A percentile compares a stretch with the other conserved stretches of the same genome.
Evolutionary conservation across 768 basidiomycete species (phyloP).

Genomic region (Leccinum disarticulatum): DNA sequence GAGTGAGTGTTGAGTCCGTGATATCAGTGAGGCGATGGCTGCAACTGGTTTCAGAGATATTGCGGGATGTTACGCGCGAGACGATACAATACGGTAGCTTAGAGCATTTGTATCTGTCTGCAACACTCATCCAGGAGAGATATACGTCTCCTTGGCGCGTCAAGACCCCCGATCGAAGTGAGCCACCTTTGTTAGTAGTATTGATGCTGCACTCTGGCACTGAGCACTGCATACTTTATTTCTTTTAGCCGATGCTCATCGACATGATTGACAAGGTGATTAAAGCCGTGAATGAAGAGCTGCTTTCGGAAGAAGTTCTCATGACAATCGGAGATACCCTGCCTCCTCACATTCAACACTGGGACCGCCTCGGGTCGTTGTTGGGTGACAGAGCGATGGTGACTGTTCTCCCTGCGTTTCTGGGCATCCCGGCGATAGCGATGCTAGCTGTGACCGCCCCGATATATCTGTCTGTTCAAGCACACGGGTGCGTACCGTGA

Average conservation of each 20-base stretch:
- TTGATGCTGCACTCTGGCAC: not conserved
- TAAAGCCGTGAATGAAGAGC: not conserved
- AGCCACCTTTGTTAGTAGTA: not conserved
- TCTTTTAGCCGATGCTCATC: not conserved
- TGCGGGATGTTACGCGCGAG: not conserved
- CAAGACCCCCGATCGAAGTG: not conserved
- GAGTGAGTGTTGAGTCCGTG: not conserved
- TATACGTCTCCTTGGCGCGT: not conserved
- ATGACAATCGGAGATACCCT: not conserved
- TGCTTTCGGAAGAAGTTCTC: not conserved
- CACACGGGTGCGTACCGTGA: not conserved
- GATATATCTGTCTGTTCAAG: not conserved
- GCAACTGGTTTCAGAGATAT: not conserved
- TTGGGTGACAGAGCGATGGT: slow-evolving; percentile 1
- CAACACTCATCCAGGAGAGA: not conserved
- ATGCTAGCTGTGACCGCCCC: not conserved
- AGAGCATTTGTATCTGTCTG: not conserved
- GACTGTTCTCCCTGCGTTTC: slow-evolving; percentile 1
- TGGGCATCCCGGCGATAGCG: slow-evolving; percentile 6
- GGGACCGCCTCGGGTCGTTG: slow-evolving; percentile 9
- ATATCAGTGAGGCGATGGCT: not conserved
- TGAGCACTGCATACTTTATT: not conserved
- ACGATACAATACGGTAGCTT: not conserved
- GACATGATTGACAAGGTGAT: not conserved
- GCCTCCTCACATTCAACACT: slow-evolving; percentile 3